Evolutionary conservation across 148 eudicot species (phyloP), one percentile per base, ranked within the genome.

Genomic region (Tetragonia tetragonoides): DNA sequence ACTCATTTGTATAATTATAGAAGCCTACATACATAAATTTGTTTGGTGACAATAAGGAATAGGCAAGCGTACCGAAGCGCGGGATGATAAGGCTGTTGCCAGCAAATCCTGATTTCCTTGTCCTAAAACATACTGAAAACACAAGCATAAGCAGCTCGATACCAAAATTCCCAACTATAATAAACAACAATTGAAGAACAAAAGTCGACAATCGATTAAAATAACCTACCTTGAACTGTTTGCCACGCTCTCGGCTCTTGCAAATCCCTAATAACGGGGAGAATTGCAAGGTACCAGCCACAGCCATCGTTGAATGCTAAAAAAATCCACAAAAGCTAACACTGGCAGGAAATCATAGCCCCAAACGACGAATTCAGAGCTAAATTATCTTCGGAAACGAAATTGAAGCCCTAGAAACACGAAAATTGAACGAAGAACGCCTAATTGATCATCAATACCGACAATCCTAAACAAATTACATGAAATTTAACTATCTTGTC

Each of bases 241-340:
- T 87, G 21, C 60, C 49, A 63, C 75, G 79, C 12, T 53, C 78
- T 73, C 75, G 83, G 73, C 71, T 86, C 84, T 78, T 86, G 86
- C 87, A 85, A 78, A 82, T 51, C 75, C 92, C 89, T 81, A 84
- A 76, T 17, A 76, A 76, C 3, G 79, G 86, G 46, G 87, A 82
- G 64, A 87, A 65, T 70, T 91, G 89, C 87, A 91, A 81, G 76
- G 87, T 86, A 78, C 86, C 86, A 75, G 85, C 53, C 46, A 83
- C 70, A 70, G 85, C 82, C 95, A 87, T 87, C 70, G 53, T 72
- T 24, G 54, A 44, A 82, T 39, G 38, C 64, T 34, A 59, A 24
- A 59, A 24, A 56, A 23, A 8, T 9, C 59, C 15, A 66, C 54
- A 21, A 42, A 21, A 65, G 66, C 34, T 69, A 60, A 72, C 59